Percentiles rank a stretch among this genome's conserved stretches.
Evolutionary conservation across 208 protist genomes (phyloP).

Genomic region (Leptomonas pyrrhocoris): DNA sequence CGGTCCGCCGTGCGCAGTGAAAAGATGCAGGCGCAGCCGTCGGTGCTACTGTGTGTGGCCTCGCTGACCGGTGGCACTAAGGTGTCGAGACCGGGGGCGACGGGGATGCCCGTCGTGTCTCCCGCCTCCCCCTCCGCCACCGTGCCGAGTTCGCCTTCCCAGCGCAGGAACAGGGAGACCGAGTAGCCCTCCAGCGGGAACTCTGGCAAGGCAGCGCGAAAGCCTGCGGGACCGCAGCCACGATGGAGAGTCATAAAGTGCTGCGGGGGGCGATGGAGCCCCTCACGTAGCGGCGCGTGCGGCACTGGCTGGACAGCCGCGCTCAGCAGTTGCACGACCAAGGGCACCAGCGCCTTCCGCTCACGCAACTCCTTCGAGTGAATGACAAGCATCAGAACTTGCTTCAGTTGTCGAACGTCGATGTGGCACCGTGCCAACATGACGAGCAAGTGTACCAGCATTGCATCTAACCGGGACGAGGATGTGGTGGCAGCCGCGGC

Average conservation of each 20-base stretch:
- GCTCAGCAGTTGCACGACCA: slow-evolving; percentile 68
- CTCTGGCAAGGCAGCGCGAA: slow-evolving; percentile 57
- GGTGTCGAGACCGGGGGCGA: background rate
- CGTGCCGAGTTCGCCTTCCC: slow-evolving; percentile 33
- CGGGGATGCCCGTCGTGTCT: background rate
- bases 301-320: slow-evolving; percentile 28
- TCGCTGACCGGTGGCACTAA: background rate
- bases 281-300: background rate
- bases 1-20: slow-evolving; percentile 34
- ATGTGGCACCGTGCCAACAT: slow-evolving; percentile 58
- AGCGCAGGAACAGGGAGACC: slow-evolving; percentile 68
- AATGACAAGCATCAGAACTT: slow-evolving; percentile 65
- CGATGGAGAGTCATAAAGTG: slow-evolving; percentile 43
- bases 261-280: slow-evolving; percentile 3
- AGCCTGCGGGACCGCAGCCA: slow-evolving; percentile 46
- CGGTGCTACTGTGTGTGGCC: background rate
- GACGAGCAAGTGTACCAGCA: slow-evolving; percentile 49
- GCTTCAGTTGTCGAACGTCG: slow-evolving; percentile 79
- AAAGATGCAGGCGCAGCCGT: slow-evolving; percentile 28
- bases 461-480: slow-evolving; percentile 34
- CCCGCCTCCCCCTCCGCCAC: background rate
- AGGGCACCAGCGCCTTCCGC: slow-evolving; percentile 40
- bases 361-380: slow-evolving; percentile 41
- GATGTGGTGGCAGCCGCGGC: slow-evolving; percentile 1
- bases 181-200: slow-evolving; percentile 79